These are phyloP conservation scores for Rhizopus microsporus DNA, from an alignment of 371 early-diverging fungal genomes.

Conservation along the genomic window DNA sequence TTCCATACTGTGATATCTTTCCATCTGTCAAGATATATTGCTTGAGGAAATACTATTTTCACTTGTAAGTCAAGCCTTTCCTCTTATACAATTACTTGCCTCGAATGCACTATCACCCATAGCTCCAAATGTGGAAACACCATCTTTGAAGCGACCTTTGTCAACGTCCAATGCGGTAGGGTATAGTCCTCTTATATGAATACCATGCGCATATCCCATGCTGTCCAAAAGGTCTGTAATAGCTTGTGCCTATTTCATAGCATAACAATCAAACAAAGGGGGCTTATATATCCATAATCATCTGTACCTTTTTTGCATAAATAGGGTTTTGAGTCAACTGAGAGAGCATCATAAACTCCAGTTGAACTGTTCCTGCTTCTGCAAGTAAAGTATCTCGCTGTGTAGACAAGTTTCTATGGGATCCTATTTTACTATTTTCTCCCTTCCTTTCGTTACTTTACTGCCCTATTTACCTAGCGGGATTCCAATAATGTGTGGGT, in stretches of 20 bases:
- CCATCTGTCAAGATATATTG: constrained; percentile 64
- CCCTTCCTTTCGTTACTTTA: neutral
- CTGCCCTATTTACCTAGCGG: constrained; percentile 24
- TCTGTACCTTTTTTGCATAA: constrained; percentile 58
- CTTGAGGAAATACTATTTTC: constrained; percentile 70
- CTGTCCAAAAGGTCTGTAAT: constrained; percentile 51
- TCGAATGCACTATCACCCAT: constrained; percentile 61
- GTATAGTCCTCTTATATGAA: constrained; percentile 61
- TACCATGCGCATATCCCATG: constrained; percentile 39
- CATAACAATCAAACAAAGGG: neutral
- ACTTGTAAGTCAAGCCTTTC: neutral
- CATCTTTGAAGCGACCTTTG: constrained; percentile 43
- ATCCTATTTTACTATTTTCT: constrained; percentile 18
- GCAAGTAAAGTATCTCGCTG: constrained; percentile 54
- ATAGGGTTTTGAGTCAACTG: constrained; percentile 66
- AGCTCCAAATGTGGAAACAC: constrained; percentile 48
- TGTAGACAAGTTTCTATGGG: constrained; percentile 20
- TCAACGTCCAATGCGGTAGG: constrained; percentile 40
- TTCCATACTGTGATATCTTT: constrained; percentile 47
- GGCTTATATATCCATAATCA: neutral
- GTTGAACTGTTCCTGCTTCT: constrained; percentile 83
- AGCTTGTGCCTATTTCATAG: constrained; percentile 40
- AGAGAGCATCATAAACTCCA: constrained; percentile 85
- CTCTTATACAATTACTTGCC: constrained; percentile 25
- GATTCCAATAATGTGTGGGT: constrained; percentile 51